A percentile compares a stretch with the other conserved stretches of the same genome.
phyloP scores from a whole-genome alignment of 768 basidiomycete genomes.

The Mycena albidolilacea region DNA sequence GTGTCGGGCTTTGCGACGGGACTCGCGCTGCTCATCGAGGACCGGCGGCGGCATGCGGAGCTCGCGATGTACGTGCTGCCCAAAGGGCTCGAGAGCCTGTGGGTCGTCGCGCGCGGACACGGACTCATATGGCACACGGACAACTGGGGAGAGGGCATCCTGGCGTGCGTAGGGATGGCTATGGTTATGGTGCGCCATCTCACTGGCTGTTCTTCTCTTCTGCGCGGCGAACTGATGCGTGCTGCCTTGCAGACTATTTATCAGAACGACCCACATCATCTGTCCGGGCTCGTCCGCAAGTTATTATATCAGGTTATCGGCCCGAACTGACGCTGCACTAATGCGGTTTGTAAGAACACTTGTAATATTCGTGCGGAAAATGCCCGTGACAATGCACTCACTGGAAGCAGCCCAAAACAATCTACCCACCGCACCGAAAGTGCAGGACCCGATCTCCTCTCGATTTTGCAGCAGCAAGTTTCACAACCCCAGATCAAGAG shows the following conservation, averaged over 20 bases:
- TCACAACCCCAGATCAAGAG: neutral
- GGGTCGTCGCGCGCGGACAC: constrained; percentile 83
- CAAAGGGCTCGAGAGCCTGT: constrained; percentile 91
- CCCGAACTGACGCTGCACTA: constrained; percentile 68
- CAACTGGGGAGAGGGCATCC: constrained; percentile 70
- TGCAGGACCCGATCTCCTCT: neutral
- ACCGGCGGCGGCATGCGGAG: constrained; percentile 89
- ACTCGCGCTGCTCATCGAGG: constrained; percentile 88
- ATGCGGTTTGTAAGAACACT: neutral
- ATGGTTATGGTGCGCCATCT: constrained; percentile 62
- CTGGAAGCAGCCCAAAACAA: neutral
- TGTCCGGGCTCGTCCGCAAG: constrained; percentile 85
- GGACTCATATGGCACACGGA: constrained; percentile 83
- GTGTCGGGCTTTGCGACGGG: constrained; percentile 82
- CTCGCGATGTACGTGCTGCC: constrained; percentile 94
- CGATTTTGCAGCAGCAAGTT: neutral
- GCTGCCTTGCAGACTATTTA: constrained; percentile 74
- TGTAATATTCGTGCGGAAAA: neutral
- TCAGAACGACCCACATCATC: constrained; percentile 70
- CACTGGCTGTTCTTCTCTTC: constrained; percentile 5
- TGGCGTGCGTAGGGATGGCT: constrained; percentile 31
- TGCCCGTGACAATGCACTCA: neutral
- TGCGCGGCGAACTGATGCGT: constrained; percentile 13
- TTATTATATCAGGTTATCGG: constrained; percentile 93
- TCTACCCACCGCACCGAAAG: neutral